Evolutionary conservation across 108 stramenopile genomes (phyloP).

Genomic region (Skeletonema costatum): DNA sequence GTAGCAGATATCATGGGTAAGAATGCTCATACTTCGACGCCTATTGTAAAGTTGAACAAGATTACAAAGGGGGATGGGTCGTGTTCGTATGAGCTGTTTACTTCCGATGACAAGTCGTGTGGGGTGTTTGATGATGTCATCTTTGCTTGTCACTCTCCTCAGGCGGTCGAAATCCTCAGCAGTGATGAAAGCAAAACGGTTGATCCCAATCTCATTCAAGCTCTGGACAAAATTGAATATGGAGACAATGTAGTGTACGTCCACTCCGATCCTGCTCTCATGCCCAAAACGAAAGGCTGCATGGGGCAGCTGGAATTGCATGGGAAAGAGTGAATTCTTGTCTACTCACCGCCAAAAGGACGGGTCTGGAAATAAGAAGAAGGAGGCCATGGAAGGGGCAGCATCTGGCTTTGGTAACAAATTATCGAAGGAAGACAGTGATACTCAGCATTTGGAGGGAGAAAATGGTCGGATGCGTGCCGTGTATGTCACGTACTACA

Average conservation of each 20-base stretch:
- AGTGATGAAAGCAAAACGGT: slow-evolving; percentile 6
- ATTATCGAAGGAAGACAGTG: neutral
- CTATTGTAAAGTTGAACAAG: slow-evolving; percentile 60
- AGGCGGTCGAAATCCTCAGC: slow-evolving; percentile 60
- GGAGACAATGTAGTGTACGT: slow-evolving; percentile 88
- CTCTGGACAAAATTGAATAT: slow-evolving; percentile 69
- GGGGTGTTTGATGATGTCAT: slow-evolving; percentile 84
- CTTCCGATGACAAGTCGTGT: slow-evolving; percentile 31
- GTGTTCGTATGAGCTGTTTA: slow-evolving; percentile 49
- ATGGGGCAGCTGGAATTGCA: slow-evolving; percentile 96
- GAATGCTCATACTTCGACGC: slow-evolving; percentile 54
- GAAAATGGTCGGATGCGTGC: slow-evolving; percentile 74
- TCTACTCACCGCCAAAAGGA: slow-evolving; percentile 22
- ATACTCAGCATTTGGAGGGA: slow-evolving; percentile 49
- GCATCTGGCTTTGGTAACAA: slow-evolving; percentile 77
- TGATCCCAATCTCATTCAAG: slow-evolving; percentile 38
- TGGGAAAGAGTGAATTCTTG: slow-evolving; percentile 65
- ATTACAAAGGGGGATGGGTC: slow-evolving; percentile 13
- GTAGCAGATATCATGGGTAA: slow-evolving; percentile 66
- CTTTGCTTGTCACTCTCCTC: slow-evolving; percentile 93
- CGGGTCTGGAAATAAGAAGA: slow-evolving; percentile 13
- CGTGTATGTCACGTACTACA: slow-evolving; percentile 94
- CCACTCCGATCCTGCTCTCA: slow-evolving; percentile 89
- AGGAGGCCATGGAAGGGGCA: slow-evolving; percentile 72
- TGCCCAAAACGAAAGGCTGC: slow-evolving; percentile 83